Evolutionary conservation across 2,329 filamentous ascomycete genomes (phyloP).

Genomic region (Sclerotinia sclerotiorum): DNA sequence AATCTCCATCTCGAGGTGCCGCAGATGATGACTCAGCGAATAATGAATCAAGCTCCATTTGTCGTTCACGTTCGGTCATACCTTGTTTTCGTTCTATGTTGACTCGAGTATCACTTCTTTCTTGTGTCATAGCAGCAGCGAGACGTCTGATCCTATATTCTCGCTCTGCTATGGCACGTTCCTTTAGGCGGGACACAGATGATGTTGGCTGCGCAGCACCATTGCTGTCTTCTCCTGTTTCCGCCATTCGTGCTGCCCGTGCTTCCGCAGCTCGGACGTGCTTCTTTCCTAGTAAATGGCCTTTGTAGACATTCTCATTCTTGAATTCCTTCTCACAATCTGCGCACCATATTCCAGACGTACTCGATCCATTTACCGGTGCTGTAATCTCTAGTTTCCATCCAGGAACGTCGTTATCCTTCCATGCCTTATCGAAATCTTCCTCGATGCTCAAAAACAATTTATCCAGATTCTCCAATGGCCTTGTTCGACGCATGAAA

Average conservation of each 20-base stretch:
- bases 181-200: slow-evolving; percentile 64
- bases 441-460: slow-evolving; percentile 73
- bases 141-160: slow-evolving; percentile 82
- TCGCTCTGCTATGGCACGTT: slow-evolving; percentile 84
- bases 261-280: slow-evolving; percentile 81
- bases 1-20: slow-evolving; percentile 46
- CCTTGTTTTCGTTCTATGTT: slow-evolving; percentile 96
- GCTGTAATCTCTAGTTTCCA: slow-evolving; percentile 62
- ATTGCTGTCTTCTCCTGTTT: slow-evolving; percentile 37
- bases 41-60: slow-evolving; percentile 88
- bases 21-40: slow-evolving; percentile 58
- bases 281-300: slow-evolving; percentile 86
- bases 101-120: slow-evolving; percentile 83
- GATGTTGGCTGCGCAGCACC: slow-evolving; percentile 37
- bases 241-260: slow-evolving; percentile 51
- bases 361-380: slow-evolving; percentile 38
- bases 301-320: slow-evolving; percentile 91
- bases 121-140: slow-evolving; percentile 77
- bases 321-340: slow-evolving; percentile 95
- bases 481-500: slow-evolving; percentile 81
- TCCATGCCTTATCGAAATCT: slow-evolving; percentile 84
- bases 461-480: slow-evolving; percentile 81
- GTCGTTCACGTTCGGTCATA: slow-evolving; percentile 94
- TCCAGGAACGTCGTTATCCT: slow-evolving; percentile 72
- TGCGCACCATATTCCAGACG: slow-evolving; percentile 78